phyloP scores from a whole-genome alignment of 2,329 filamentous ascomycete genomes.

The Ophiostoma pallidulum region DNA sequence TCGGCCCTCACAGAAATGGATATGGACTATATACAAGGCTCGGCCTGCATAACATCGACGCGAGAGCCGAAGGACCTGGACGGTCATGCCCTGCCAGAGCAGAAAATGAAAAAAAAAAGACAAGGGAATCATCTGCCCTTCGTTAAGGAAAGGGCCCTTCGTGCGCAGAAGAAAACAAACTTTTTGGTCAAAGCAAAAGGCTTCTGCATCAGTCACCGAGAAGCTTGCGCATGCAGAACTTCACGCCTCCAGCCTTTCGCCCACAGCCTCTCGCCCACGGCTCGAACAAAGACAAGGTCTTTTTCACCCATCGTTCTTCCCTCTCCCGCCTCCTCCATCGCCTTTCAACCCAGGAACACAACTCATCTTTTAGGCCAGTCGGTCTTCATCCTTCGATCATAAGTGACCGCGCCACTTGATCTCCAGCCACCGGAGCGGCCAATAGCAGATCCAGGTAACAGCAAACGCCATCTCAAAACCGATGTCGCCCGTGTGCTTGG shows the following conservation, averaged over 20 bases:
- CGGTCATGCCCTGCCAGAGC: too few relatives aligned
- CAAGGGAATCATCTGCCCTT: neutral
- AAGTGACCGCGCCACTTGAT: conserved; percentile 24
- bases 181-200: too few relatives aligned
- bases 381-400: too few relatives aligned
- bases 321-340: neutral
- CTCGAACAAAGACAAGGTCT: too few relatives aligned
- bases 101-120: neutral
- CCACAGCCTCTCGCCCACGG: too few relatives aligned
- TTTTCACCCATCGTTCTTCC: neutral
- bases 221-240: neutral
- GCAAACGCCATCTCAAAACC: conserved; percentile 56
- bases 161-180: neutral
- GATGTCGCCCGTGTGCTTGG: conserved; percentile 51
- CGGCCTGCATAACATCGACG: neutral
- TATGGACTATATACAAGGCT: neutral
- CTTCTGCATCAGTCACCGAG: too few relatives aligned
- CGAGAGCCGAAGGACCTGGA: too few relatives aligned
- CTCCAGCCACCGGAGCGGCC: conserved; percentile 39
- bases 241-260: neutral
- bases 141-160: neutral
- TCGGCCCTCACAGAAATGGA: neutral
- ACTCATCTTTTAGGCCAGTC: neutral
- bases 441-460: conserved; percentile 37
- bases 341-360: neutral